These are phyloP conservation scores for Encephalitozoon intestinalis DNA, from an alignment of 371 early-diverging fungal genomes.

Conservation along the genomic window DNA sequence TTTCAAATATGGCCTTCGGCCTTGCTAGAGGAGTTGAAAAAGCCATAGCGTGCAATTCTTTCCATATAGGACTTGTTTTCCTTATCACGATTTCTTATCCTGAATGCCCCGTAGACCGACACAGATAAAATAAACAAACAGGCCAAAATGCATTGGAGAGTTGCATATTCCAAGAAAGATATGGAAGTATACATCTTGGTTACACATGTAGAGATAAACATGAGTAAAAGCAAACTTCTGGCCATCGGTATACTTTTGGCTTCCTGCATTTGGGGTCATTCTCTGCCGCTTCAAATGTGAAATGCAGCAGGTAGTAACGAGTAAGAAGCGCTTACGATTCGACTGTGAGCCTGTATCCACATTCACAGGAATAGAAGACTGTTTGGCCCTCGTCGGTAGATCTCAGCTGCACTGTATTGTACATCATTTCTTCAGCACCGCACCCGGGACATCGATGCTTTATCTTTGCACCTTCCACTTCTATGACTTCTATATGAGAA, in stretches of 20 bases:
- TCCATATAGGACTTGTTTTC: constrained; percentile 7
- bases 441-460: constrained; percentile 82
- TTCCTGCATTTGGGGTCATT: not conserved
- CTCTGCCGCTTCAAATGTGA: not conserved
- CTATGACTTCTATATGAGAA: not conserved
- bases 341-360: constrained; percentile 68
- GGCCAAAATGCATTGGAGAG: not conserved
- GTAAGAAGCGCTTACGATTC: constrained; percentile 45
- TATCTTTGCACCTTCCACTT: constrained; percentile 62
- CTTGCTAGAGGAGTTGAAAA: not conserved
- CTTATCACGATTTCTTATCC: not conserved
- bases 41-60: not conserved
- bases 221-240: not conserved
- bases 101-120: constrained; percentile 21
- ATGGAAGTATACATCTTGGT: not conserved
- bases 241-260: not conserved
- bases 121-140: not conserved
- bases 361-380: constrained; percentile 93
- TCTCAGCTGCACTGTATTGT: constrained; percentile 90
- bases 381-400: constrained; percentile 99
- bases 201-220: not conserved
- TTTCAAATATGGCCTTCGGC: not conserved
- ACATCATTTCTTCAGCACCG: constrained; percentile 80
- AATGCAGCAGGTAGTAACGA: not conserved
- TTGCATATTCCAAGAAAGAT: not conserved